Conservation (phyloP, 352 stramenopile genomes). For the Saprolegnia parasitica region DNA sequence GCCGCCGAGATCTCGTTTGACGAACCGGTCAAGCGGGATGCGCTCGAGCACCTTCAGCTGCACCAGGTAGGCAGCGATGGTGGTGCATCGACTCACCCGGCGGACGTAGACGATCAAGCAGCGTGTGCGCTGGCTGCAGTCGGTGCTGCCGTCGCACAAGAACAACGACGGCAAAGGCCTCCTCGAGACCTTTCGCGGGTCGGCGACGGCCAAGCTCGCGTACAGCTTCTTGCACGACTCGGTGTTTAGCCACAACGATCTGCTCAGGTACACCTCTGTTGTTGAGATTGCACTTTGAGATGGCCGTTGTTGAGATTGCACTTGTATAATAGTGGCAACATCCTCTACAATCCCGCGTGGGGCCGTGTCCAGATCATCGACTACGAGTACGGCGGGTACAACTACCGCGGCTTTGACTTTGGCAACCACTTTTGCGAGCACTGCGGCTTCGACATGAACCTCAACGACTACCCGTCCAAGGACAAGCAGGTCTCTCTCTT, state of each 20-base stretch:
- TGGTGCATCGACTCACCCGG: too few species aligned
- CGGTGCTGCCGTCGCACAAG: conserved; percentile 64
- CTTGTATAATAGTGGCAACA: conserved; percentile 50
- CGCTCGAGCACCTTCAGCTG: conserved; percentile 62
- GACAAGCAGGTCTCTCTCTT: conserved; percentile 49
- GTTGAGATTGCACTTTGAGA: conserved; percentile 4
- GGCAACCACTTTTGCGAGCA: conserved; percentile 95
- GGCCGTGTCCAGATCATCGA: conserved; percentile 91
- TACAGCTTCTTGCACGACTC: conserved; percentile 69
- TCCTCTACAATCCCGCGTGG: conserved; percentile 69
- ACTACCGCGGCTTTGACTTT: conserved; percentile 92
- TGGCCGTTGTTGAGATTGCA: neutral
- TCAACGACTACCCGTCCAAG: conserved; percentile 74
- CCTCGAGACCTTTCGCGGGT: conserved; percentile 38
- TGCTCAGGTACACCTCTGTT: conserved; percentile 47
- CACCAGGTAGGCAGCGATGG: conserved; percentile 29
- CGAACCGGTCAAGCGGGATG: conserved; percentile 52
- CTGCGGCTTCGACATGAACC: conserved; percentile 90
- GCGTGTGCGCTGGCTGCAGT: conserved; percentile 69
- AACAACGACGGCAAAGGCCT: conserved; percentile 65
- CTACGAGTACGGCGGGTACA: conserved; percentile 89
- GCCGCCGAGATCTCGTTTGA: conserved; percentile 55
- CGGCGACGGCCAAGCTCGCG: conserved; percentile 71
- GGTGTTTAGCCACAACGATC: conserved; percentile 93
- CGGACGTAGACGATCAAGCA: conserved; percentile 43